Conservation (phyloP, 2,329 filamentous ascomycete genomes). For the Epichloe hybrida region DNA sequence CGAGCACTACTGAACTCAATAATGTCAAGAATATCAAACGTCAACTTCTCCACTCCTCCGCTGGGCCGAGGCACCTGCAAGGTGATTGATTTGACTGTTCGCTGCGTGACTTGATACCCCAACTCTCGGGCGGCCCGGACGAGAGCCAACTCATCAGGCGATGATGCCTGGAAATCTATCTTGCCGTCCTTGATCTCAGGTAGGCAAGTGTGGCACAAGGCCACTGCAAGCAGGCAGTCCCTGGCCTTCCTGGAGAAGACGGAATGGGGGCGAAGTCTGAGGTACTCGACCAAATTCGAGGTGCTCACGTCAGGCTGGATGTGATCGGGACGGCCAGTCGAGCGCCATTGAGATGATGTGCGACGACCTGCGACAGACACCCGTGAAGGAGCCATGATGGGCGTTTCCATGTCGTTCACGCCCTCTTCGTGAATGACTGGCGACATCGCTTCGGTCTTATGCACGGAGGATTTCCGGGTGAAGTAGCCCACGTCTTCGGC, state of each 20-base stretch:
- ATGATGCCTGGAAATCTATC: conserved; percentile 75
- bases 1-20: conserved; percentile 84
- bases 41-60: conserved; percentile 35
- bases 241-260: conserved; percentile 65
- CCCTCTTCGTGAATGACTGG: conserved; percentile 20
- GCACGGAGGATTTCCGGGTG: conserved; percentile 12
- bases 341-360: conserved; percentile 37
- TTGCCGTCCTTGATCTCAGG: conserved; percentile 61
- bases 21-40: conserved; percentile 70
- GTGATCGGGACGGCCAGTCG: conserved; percentile 33
- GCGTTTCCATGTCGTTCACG: conserved; percentile 9
- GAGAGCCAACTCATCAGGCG: conserved; percentile 78
- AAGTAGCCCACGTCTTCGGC: conserved; percentile 2
- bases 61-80: conserved; percentile 27
- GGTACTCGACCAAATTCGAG: conserved; percentile 62
- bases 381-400: conserved; percentile 17
- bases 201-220: conserved; percentile 81
- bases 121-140: conserved; percentile 77
- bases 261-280: conserved; percentile 61
- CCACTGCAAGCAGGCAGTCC: conserved; percentile 72
- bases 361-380: conserved; percentile 24
- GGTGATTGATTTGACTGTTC: conserved; percentile 56
- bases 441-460: conserved; percentile 15
- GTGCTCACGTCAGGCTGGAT: conserved; percentile 49
- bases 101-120: conserved; percentile 63